Percentiles rank a stretch among this genome's conserved stretches.
Evolutionary conservation across 2,329 filamentous ascomycete species (phyloP).

Genomic region (Monosporascus sp.): DNA sequence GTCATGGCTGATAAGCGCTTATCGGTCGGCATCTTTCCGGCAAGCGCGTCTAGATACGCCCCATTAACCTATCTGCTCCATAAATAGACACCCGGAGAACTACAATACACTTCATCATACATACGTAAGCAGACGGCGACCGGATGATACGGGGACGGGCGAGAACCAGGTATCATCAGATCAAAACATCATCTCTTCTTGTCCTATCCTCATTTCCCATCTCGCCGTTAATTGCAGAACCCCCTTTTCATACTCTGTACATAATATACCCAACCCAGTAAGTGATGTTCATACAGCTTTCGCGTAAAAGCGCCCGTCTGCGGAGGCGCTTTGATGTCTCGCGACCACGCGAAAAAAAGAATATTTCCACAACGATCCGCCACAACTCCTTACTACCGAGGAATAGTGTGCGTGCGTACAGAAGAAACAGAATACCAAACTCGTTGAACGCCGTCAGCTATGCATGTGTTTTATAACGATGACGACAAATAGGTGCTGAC

Average conservation of each 20-base stretch:
- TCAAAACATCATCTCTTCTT: neutral
- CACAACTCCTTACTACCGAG: conserved; percentile 3
- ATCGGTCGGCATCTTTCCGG: too few species aligned
- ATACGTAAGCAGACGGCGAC: too few species aligned
- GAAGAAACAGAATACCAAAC: conserved; percentile 6
- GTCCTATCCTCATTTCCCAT: neutral
- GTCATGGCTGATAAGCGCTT: too few species aligned
- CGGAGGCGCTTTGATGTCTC: neutral
- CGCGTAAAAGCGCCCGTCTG: neutral
- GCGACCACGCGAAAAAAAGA: neutral
- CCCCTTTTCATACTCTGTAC: neutral
- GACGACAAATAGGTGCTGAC: neutral
- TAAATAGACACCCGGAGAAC: too few species aligned
- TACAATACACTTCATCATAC: too few species aligned
- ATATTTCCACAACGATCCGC: neutral
- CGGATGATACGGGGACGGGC: neutral
- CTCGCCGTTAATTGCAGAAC: neutral
- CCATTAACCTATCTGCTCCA: too few species aligned
- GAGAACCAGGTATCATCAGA: neutral
- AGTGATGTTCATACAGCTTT: neutral
- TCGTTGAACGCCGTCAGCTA: conserved; percentile 22
- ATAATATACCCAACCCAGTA: neutral
- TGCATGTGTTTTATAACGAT: conserved; percentile 13
- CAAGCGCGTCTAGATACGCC: too few species aligned
- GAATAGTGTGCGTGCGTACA: conserved; percentile 5